Evolutionary conservation across 352 stramenopile genomes (phyloP).

Genomic region (Phytophthora idaei): DNA sequence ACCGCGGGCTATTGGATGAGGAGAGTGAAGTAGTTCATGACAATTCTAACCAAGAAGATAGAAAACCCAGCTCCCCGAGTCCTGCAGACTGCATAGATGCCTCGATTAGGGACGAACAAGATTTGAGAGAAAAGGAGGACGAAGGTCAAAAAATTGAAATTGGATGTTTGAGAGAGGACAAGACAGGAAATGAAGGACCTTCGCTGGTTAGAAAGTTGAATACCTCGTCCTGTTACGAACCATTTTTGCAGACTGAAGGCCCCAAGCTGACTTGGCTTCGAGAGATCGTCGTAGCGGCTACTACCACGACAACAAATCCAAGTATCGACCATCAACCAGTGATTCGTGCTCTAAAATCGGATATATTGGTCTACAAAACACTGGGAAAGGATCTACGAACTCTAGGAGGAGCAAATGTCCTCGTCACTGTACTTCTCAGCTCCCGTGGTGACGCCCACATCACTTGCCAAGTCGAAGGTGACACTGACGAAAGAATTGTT

Average conservation of each 20-base stretch:
- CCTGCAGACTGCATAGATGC: conserved; percentile 8
- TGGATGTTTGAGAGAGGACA: background rate
- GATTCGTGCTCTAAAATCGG: background rate
- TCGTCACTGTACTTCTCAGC: conserved; percentile 46
- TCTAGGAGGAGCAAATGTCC: conserved; percentile 17
- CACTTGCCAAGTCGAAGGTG: conserved; percentile 30
- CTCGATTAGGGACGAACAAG: background rate
- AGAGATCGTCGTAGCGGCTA: conserved; percentile 10
- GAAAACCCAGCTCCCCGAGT: conserved; percentile 3
- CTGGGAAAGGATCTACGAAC: conserved; percentile 46
- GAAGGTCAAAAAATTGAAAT: background rate
- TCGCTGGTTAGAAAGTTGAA: conserved; percentile 22
- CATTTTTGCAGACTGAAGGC: conserved; percentile 31
- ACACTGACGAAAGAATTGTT: conserved; percentile 8
- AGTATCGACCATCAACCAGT: background rate
- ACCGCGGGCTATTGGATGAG: background rate
- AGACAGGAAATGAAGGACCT: background rate
- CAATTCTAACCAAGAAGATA: conserved; percentile 23
- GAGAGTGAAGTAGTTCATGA: background rate
- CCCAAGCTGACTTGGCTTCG: conserved; percentile 28
- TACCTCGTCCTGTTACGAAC: conserved; percentile 22
- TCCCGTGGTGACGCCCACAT: conserved; percentile 37
- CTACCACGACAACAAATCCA: background rate
- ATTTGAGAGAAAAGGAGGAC: conserved; percentile 2
- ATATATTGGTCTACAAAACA: conserved; percentile 44